Conservation (phyloP, 164 flowering plant genomes). For the Aristolochia fimbriata region DNA sequence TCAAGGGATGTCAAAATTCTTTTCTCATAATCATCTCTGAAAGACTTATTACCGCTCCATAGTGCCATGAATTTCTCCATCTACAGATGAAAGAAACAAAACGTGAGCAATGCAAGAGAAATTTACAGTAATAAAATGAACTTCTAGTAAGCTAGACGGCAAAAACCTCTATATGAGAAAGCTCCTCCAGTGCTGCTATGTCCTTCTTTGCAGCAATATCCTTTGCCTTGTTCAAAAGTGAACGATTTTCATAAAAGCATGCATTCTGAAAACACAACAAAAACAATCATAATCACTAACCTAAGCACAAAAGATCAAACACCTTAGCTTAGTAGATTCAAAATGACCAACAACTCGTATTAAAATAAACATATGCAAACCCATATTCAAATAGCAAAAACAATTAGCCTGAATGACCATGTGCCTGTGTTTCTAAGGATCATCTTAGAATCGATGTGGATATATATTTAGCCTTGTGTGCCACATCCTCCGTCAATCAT, state of each 20-base stretch:
- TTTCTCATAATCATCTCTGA: slow-evolving; percentile 77
- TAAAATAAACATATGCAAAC: too few relatives aligned
- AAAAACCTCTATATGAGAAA: slow-evolving; percentile 53
- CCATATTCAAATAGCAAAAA: too few relatives aligned
- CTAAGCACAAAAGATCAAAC: not conserved
- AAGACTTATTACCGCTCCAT: slow-evolving; percentile 57
- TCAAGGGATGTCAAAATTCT: slow-evolving; percentile 72
- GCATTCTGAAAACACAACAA: slow-evolving; percentile 48
- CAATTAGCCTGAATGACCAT: too few relatives aligned
- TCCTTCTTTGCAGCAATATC: slow-evolving; percentile 73
- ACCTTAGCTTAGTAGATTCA: too few relatives aligned
- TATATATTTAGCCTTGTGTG: too few relatives aligned
- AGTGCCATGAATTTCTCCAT: slow-evolving; percentile 61
- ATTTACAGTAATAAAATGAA: not conserved
- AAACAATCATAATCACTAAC: not conserved
- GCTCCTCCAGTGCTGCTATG: slow-evolving; percentile 47
- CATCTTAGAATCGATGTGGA: too few relatives aligned
- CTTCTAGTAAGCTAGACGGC: not conserved
- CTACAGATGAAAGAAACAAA: slow-evolving; percentile 19
- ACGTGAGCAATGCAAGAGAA: not conserved
- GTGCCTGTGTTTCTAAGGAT: too few relatives aligned
- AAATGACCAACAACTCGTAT: not conserved
- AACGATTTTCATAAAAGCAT: slow-evolving; percentile 40
- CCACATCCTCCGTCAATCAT: too few relatives aligned
- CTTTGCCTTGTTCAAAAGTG: slow-evolving; percentile 44